These are phyloP conservation scores for Didymella pomorum DNA, from an alignment of 2,329 filamentous ascomycete species.

Conservation along the genomic window DNA sequence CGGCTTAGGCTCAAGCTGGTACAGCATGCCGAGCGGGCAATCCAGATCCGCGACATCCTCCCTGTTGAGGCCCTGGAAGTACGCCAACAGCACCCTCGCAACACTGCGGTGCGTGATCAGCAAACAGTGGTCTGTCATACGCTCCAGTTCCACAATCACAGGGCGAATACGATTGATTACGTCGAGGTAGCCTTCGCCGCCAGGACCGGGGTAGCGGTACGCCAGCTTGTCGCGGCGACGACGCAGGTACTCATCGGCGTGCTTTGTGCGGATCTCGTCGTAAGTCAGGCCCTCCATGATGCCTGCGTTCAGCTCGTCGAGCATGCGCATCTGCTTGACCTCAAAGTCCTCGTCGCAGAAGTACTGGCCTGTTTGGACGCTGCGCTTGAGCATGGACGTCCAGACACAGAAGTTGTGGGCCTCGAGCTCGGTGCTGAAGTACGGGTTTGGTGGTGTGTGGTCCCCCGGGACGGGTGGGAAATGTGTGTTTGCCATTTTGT, in stretches of 20 bases:
- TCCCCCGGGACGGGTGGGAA: slow-evolving; percentile 93
- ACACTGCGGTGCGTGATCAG: slow-evolving; percentile 93
- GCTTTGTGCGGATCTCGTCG: slow-evolving; percentile 80
- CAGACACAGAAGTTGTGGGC: slow-evolving; percentile 96
- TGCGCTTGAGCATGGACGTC: slow-evolving; percentile 95
- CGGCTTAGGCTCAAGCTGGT: slow-evolving; percentile 94
- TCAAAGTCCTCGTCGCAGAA: slow-evolving; percentile 96
- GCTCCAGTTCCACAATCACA: slow-evolving; percentile 96
- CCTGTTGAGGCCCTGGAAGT: slow-evolving; percentile 91
- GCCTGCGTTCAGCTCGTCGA: slow-evolving; percentile 94
- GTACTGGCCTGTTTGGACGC: slow-evolving; percentile 84
- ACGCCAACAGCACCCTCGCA: slow-evolving; percentile 89
- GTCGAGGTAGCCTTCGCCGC: slow-evolving; percentile 95
- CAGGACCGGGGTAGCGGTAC: slow-evolving; percentile 95
- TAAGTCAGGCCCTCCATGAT: slow-evolving; percentile 96
- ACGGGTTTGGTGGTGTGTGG: slow-evolving; percentile 92
- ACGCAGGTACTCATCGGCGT: slow-evolving; percentile 81
- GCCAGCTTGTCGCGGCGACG: slow-evolving; percentile 87
- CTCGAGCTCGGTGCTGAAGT: slow-evolving; percentile 62
- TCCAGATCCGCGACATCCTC: slow-evolving; percentile 95
- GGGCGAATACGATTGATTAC: slow-evolving; percentile 94
- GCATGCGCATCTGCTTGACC: slow-evolving; percentile 96
- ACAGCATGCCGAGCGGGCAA: slow-evolving; percentile 91
- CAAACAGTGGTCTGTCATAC: slow-evolving; percentile 93
- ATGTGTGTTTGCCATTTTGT: slow-evolving; percentile 76